These are phyloP conservation scores for Mycocentrospora acerina DNA, from an alignment of 2,329 filamentous ascomycete species.

Conservation along the genomic window DNA sequence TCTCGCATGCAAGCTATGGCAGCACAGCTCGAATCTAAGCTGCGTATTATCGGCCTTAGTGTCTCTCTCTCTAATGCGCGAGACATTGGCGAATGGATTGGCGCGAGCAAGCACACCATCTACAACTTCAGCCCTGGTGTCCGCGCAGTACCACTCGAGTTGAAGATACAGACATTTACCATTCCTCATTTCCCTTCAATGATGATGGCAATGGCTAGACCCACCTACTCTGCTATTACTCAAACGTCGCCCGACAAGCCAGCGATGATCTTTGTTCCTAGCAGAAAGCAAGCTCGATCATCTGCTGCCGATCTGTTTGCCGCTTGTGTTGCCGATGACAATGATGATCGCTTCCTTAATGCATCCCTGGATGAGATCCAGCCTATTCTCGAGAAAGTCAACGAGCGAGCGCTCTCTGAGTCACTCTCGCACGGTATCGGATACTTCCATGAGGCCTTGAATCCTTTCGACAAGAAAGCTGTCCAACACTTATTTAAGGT, in stretches of 20 bases:
- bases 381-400: conserved; percentile 77
- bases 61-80: conserved; percentile 91
- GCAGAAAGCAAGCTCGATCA: conserved; percentile 84
- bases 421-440: conserved; percentile 91
- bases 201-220: conserved; percentile 98
- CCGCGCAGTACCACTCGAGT: conserved; percentile 83
- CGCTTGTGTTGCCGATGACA: conserved; percentile 83
- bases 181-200: conserved; percentile 97
- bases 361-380: conserved; percentile 78
- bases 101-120: conserved; percentile 95
- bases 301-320: conserved; percentile 85
- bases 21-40: conserved; percentile 77
- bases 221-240: conserved; percentile 83
- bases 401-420: conserved; percentile 84
- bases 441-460: conserved; percentile 95
- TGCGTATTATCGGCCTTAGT: conserved; percentile 86
- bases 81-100: conserved; percentile 96
- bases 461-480: conserved; percentile 84
- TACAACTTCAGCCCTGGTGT: conserved; percentile 97
- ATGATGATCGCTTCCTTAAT: conserved; percentile 92
- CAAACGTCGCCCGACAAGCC: conserved; percentile 88
- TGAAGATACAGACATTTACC: conserved; percentile 92
- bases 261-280: conserved; percentile 88
- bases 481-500: conserved; percentile 89
- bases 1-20: conserved; percentile 97